phyloP scores from a whole-genome alignment of 2,329 filamentous ascomycete species.

The Neurospora sp. region DNA sequence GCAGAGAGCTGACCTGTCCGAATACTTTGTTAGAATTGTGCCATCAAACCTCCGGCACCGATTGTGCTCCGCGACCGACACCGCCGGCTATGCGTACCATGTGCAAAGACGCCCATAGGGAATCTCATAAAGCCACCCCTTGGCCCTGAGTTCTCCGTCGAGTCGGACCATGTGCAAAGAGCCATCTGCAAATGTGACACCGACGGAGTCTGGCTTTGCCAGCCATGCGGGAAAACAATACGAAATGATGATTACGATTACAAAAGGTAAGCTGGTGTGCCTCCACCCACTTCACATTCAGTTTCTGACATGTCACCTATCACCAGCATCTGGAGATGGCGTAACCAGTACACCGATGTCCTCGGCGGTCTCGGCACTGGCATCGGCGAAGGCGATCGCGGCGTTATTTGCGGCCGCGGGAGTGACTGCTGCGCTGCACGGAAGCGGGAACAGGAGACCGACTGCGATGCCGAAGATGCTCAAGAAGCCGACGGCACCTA shows the following conservation, averaged over 20 bases:
- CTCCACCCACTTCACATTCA: background rate
- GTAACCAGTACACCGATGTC: constrained; percentile 72
- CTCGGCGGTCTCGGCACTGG: constrained; percentile 75
- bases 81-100: constrained; percentile 70
- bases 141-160: constrained; percentile 35
- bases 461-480: constrained; percentile 72
- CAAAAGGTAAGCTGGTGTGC: constrained; percentile 32
- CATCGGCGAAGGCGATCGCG: constrained; percentile 79
- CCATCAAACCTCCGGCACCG: constrained; percentile 67
- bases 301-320: background rate
- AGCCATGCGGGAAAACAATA: constrained; percentile 68
- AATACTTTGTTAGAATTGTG: constrained; percentile 64
- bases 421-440: constrained; percentile 65
- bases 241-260: constrained; percentile 50
- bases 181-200: constrained; percentile 43
- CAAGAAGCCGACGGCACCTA: constrained; percentile 31
- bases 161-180: constrained; percentile 46
- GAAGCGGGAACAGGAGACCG: constrained; percentile 73
- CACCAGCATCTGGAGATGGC: constrained; percentile 77
- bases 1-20: constrained; percentile 1
- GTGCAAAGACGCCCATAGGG: constrained; percentile 60
- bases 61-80: constrained; percentile 62
- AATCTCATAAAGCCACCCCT: constrained; percentile 37
- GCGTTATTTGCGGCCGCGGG: constrained; percentile 79
- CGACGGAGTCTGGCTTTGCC: constrained; percentile 71